Conservation (phyloP, 805 yeast species). For the Kazachstania bromeliacearum region DNA sequence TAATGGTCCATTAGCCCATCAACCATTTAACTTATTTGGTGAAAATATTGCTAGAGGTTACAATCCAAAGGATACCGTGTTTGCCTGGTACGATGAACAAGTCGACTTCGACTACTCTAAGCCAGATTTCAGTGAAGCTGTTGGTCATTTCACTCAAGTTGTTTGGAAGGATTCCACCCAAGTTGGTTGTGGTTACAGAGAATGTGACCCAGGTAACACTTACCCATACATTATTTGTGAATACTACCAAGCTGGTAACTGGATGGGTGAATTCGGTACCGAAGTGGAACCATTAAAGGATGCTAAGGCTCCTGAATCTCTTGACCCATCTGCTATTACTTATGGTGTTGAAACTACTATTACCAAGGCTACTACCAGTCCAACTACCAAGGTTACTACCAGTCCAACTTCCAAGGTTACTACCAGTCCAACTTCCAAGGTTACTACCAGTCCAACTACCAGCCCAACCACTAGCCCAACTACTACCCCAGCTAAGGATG, state of each 20-base stretch:
- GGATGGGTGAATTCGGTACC: slow-evolving; percentile 40
- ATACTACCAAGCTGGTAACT: slow-evolving; percentile 68
- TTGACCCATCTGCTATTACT: not conserved
- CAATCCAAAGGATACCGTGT: slow-evolving; percentile 37
- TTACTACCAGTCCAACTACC: not conserved
- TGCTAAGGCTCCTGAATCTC: not conserved
- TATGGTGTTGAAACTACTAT: not conserved
- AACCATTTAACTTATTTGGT: slow-evolving; percentile 44
- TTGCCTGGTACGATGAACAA: slow-evolving; percentile 70
- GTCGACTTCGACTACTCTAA: slow-evolving; percentile 42
- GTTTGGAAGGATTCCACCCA: slow-evolving; percentile 55
- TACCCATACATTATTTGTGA: slow-evolving; percentile 61
- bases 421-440: not conserved
- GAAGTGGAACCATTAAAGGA: slow-evolving; percentile 20
- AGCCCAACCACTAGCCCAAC: not conserved
- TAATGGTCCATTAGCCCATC: slow-evolving; percentile 45
- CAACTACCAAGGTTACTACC: not conserved
- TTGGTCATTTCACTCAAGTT: slow-evolving; percentile 71
- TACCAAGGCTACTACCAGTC: not conserved
- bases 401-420: not conserved
- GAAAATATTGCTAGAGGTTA: slow-evolving; percentile 70
- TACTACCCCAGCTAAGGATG: not conserved
- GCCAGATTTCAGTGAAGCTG: slow-evolving; percentile 34
- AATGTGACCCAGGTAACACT: slow-evolving; percentile 46
- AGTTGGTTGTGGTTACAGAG: slow-evolving; percentile 62